Evolutionary conservation across 768 basidiomycete species (phyloP).

Genomic region (Psilocybe tampanensis): DNA sequence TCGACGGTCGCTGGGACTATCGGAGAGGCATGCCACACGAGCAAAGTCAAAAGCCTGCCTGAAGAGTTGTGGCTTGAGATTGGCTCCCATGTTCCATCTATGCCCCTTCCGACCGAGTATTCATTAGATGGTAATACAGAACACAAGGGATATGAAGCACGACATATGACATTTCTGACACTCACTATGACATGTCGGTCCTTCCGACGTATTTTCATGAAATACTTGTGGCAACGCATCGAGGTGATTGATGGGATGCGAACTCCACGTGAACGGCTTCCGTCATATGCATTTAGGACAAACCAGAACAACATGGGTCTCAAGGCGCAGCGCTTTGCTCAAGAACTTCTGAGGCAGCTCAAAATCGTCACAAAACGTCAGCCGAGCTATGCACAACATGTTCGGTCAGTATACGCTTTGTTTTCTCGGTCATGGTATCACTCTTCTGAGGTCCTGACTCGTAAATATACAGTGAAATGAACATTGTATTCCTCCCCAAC

Average conservation of each 20-base stretch:
- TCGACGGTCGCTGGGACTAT: background rate
- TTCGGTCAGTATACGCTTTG: constrained; percentile 5
- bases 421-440: background rate
- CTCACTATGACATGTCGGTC: constrained; percentile 13
- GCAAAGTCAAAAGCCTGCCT: constrained; percentile 21
- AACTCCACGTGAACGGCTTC: background rate
- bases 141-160: background rate
- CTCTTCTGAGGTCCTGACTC: background rate
- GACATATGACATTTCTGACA: background rate
- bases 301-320: constrained; percentile 5
- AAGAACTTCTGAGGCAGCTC: constrained; percentile 19
- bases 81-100: constrained; percentile 16
- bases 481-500: constrained; percentile 15
- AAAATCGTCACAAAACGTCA: constrained; percentile 26
- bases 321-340: background rate
- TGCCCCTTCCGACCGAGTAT: constrained; percentile 16
- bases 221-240: constrained; percentile 16
- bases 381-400: constrained; percentile 20
- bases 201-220: constrained; percentile 12
- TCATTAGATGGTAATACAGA: background rate
- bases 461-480: constrained; percentile 11
- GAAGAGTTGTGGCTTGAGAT: constrained; percentile 29
- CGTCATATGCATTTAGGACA: background rate
- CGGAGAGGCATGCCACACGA: constrained; percentile 12
- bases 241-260: constrained; percentile 12